phyloP scores from a whole-genome alignment of 2,329 filamentous ascomycete genomes.

The Colletotrichum gloeosporioides region DNA sequence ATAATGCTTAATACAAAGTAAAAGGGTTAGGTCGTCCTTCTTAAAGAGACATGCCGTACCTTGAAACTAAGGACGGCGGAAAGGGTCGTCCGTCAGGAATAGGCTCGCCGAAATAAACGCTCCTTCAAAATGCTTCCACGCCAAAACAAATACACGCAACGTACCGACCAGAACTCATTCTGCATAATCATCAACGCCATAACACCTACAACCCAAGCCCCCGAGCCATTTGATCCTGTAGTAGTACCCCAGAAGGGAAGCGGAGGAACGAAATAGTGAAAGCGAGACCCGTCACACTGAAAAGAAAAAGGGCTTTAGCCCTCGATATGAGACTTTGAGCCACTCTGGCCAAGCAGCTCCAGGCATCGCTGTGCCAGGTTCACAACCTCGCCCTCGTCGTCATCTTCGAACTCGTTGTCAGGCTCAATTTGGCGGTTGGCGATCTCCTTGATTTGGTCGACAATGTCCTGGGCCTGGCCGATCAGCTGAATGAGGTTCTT shows the following conservation, averaged over 20 bases:
- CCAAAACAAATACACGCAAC: constrained; percentile 23
- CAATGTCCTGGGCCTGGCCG: constrained; percentile 87
- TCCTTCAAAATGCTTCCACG: constrained; percentile 22
- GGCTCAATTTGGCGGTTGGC: constrained; percentile 88
- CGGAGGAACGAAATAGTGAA: constrained; percentile 7
- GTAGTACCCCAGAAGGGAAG: constrained; percentile 3
- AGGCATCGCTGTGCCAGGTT: constrained; percentile 89
- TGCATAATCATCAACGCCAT: constrained; percentile 22
- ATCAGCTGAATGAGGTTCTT: constrained; percentile 87
- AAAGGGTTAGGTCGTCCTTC: constrained; percentile 17
- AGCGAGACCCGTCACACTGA: background rate
- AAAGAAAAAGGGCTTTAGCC: constrained; percentile 52
- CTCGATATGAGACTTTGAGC: constrained; percentile 82
- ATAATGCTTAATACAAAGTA: constrained; percentile 29
- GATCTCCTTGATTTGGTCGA: constrained; percentile 90
- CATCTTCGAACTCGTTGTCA: constrained; percentile 85
- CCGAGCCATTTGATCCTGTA: constrained; percentile 7
- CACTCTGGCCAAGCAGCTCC: constrained; percentile 80
- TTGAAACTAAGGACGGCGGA: background rate
- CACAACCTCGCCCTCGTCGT: constrained; percentile 92
- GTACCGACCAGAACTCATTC: constrained; percentile 22
- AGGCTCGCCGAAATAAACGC: constrained; percentile 18
- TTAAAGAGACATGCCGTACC: background rate
- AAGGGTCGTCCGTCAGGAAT: background rate
- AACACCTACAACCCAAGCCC: constrained; percentile 18